Conservation (phyloP, 495 filamentous ascomycete species). For the Neurospora africana region DNA sequence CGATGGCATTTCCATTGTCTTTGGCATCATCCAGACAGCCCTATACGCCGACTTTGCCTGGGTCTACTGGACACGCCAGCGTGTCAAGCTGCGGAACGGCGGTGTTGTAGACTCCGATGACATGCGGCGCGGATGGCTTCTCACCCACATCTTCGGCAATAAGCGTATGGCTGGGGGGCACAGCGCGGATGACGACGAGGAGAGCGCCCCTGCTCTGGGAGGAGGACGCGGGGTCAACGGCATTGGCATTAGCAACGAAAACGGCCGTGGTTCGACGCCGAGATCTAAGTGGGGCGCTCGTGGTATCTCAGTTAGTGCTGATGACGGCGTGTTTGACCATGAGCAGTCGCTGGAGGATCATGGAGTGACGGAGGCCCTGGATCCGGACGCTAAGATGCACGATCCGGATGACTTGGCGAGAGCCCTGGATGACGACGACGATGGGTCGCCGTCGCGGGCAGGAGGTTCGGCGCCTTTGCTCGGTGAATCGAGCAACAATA, state of each 20-base stretch:
- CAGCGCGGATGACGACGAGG: conserved; percentile 33
- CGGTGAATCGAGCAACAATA: not conserved
- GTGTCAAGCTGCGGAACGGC: conserved; percentile 85
- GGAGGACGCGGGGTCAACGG: conserved; percentile 13
- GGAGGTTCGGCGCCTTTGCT: conserved; percentile 13
- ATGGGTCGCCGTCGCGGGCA: conserved; percentile 11
- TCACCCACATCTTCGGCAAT: conserved; percentile 42
- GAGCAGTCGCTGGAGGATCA: conserved; percentile 28
- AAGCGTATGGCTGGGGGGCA: conserved; percentile 27
- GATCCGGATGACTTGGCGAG: conserved; percentile 47
- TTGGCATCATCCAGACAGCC: conserved; percentile 81
- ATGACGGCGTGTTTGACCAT: conserved; percentile 56
- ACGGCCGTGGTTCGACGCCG: conserved; percentile 10
- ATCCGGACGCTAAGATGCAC: conserved; percentile 45
- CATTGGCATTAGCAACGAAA: conserved; percentile 11
- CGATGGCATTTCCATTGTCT: conserved; percentile 67
- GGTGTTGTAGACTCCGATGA: conserved; percentile 93
- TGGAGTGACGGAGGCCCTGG: conserved; percentile 27
- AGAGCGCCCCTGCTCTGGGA: conserved; percentile 36
- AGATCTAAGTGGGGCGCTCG: conserved; percentile 60
- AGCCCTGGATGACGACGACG: conserved; percentile 40
- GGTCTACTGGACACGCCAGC: conserved; percentile 90
- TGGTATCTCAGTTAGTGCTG: conserved; percentile 71
- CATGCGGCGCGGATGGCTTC: conserved; percentile 68
- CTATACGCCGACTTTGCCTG: conserved; percentile 93